Conservation (phyloP, 2,329 filamentous ascomycete genomes). For the Ceratocystis lukuohia region DNA sequence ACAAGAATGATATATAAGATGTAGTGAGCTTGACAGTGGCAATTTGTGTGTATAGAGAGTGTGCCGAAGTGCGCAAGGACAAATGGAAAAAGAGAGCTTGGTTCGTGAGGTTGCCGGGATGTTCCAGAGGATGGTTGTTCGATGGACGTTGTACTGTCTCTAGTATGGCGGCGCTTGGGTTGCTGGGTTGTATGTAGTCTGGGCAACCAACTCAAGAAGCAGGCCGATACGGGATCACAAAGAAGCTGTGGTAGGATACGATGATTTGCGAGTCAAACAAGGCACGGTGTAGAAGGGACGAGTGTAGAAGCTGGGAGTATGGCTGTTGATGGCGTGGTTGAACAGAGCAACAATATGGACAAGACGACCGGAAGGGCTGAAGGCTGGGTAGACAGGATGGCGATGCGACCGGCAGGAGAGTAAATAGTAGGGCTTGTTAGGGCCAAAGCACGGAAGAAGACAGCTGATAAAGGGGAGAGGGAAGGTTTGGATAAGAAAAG, state of each 20-base stretch:
- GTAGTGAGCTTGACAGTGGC: background rate
- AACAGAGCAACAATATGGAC: background rate
- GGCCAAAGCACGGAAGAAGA: background rate
- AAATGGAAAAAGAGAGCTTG: background rate
- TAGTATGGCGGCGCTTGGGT: background rate
- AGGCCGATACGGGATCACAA: background rate
- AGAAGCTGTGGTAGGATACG: background rate
- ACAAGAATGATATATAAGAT: background rate
- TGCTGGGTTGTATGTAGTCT: background rate
- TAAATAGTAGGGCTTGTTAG: background rate
- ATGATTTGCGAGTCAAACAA: background rate
- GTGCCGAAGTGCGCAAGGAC: background rate
- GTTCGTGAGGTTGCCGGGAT: constrained; percentile 1
- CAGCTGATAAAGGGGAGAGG: background rate
- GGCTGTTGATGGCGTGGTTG: background rate
- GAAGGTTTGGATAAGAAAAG: background rate
- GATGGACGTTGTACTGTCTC: background rate
- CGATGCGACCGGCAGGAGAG: background rate
- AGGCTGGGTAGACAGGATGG: background rate
- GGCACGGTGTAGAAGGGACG: background rate
- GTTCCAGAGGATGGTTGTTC: background rate
- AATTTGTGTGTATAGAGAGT: background rate
- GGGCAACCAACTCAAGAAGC: background rate
- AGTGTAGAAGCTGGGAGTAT: background rate
- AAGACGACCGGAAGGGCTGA: background rate